A percentile compares a stretch with the other conserved stretches of the same genome.
phyloP scores from a whole-genome alignment of 2,329 filamentous ascomycete genomes.

The Paramyrothecium roridum region DNA sequence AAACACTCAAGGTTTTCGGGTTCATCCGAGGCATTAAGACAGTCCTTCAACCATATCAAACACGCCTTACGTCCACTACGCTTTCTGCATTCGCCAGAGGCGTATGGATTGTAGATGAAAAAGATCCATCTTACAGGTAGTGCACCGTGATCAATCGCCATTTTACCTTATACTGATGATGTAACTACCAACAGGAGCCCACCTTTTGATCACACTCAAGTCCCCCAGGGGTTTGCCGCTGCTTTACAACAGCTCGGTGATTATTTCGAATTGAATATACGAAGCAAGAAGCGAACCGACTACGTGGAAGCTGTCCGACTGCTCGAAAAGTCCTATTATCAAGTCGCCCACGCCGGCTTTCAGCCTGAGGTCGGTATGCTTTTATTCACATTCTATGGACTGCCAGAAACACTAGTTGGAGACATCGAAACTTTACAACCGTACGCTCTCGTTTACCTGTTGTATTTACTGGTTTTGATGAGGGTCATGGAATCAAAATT shows the following conservation, averaged over 20 bases:
- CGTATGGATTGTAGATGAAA: neutral
- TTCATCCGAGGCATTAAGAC: neutral
- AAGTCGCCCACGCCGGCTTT: neutral
- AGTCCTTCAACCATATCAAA: neutral
- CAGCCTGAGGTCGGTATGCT: neutral
- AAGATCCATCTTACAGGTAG: neutral
- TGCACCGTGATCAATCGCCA: neutral
- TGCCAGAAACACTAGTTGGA: neutral
- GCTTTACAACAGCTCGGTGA: neutral
- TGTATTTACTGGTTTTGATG: neutral
- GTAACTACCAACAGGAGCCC: neutral
- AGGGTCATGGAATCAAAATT: no score
- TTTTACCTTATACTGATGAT: neutral
- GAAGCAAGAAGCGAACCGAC: neutral
- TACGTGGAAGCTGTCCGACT: neutral
- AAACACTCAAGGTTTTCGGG: neutral
- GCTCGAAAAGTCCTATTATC: neutral
- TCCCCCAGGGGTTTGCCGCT: neutral
- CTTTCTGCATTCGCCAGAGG: neutral
- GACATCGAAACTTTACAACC: neutral
- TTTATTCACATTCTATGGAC: neutral
- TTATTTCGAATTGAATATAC: neutral
- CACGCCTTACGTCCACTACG: neutral
- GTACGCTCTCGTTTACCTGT: neutral
- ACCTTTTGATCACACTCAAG: neutral